Conservation (phyloP, 805 yeast genomes). For the Candida coquimbonensis region DNA sequence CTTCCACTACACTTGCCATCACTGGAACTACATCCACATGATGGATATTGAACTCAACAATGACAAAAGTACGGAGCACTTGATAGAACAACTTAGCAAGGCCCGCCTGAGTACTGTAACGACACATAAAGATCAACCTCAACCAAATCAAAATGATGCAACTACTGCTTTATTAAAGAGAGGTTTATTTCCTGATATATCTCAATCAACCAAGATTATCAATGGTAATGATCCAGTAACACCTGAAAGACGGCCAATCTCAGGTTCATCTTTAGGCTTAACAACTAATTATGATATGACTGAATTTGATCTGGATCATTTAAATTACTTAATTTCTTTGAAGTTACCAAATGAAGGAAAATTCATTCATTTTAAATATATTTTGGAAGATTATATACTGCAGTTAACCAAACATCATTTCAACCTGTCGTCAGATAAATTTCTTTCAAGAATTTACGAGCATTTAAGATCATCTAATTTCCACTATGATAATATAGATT, state of each 20-base stretch:
- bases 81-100: too few relatives aligned
- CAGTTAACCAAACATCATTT: conserved; percentile 12
- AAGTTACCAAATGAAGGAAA: conserved; percentile 7
- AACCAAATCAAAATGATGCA: neutral
- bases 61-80: too few relatives aligned
- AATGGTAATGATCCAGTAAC: conserved; percentile 10
- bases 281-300: neutral
- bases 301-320: conserved; percentile 9
- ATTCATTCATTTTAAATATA: conserved; percentile 13
- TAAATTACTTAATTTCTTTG: conserved; percentile 4
- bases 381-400: conserved; percentile 12
- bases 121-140: neutral
- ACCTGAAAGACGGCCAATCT: conserved; percentile 16
- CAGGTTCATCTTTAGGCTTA: conserved; percentile 19
- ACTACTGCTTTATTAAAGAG: conserved; percentile 6
- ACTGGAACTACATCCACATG: too few relatives aligned
- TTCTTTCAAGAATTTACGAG: conserved; percentile 19
- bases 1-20: too few relatives aligned
- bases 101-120: too few relatives aligned
- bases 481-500: conserved; percentile 2
- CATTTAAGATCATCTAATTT: conserved; percentile 9
- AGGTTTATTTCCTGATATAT: conserved; percentile 6
- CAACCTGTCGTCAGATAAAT: conserved; percentile 13
- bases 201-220: conserved; percentile 18
- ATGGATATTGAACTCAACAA: too few relatives aligned